phyloP scores from a whole-genome alignment of 352 stramenopile genomes.

The Phytophthora hibernalis region DNA sequence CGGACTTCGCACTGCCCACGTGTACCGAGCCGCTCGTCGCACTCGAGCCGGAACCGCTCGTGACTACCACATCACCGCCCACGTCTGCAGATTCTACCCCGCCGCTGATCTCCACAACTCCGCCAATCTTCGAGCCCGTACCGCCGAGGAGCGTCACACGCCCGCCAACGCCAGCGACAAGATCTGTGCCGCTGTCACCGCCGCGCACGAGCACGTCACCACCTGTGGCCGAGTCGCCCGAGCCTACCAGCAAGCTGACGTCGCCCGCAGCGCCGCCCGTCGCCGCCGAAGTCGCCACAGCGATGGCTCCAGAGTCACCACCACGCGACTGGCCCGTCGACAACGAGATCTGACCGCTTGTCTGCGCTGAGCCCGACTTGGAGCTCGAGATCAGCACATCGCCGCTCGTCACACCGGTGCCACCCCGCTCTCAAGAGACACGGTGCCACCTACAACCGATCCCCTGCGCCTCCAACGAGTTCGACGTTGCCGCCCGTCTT shows the following conservation, averaged over 20 bases:
- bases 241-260: constrained; percentile 15
- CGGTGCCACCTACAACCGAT: constrained; percentile 17
- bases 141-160: constrained; percentile 8
- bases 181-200: constrained; percentile 16
- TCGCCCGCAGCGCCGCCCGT: constrained; percentile 3
- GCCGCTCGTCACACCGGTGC: constrained; percentile 17
- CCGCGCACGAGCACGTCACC: constrained; percentile 13
- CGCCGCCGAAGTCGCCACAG: constrained; percentile 1
- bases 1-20: background rate
- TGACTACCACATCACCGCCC: background rate
- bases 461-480: constrained; percentile 7
- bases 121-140: constrained; percentile 3
- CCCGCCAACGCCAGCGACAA: constrained; percentile 8
- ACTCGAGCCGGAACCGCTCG: background rate
- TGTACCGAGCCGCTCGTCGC: constrained; percentile 10
- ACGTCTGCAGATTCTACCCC: constrained; percentile 3
- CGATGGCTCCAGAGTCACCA: constrained; percentile 8
- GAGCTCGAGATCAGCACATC: constrained; percentile 18
- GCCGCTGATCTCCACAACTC: constrained; percentile 7
- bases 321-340: constrained; percentile 5
- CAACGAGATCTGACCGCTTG: constrained; percentile 6
- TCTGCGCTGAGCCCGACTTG: background rate
- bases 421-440: constrained; percentile 32
- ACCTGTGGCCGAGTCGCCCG: constrained; percentile 1
- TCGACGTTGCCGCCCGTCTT: constrained; percentile 15